Evolutionary conservation across 140 eudicot genomes (phyloP).

Genomic region (Ambrosia hybrid): DNA sequence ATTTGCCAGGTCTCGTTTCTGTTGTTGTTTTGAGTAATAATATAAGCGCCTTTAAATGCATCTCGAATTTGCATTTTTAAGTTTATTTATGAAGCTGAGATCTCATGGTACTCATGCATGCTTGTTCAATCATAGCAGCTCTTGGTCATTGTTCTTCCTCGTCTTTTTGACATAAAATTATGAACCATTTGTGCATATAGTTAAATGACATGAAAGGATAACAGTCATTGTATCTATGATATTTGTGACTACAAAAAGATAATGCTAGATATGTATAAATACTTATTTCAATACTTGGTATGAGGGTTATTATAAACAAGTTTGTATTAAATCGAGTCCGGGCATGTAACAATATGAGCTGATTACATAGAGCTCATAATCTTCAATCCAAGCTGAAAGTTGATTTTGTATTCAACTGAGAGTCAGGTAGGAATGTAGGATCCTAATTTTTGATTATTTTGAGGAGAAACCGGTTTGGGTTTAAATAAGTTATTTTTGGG

Average conservation of each 20-base stretch:
- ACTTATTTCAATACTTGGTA: no score
- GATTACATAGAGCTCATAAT: background rate
- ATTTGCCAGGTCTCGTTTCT: background rate
- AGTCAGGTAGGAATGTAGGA: no score
- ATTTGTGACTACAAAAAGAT: no score
- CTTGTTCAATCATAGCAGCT: background rate
- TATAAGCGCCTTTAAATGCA: background rate
- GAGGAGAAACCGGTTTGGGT: no score
- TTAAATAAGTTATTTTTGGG: no score
- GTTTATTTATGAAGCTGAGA: background rate
- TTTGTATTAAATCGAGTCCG: no score
- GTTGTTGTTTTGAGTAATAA: conserved; percentile 9
- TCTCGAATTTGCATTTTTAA: no score
- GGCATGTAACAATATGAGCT: no score
- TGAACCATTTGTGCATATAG: background rate
- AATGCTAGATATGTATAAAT: no score
- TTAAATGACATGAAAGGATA: background rate
- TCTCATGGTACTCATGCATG: background rate
- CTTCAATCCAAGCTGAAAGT: background rate
- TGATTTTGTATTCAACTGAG: background rate
- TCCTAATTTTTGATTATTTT: no score
- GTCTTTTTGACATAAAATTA: background rate
- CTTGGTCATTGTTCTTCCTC: background rate
- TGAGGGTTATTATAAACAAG: no score
- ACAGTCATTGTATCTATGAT: no score